A percentile compares a stretch with the other conserved stretches of the same genome.
Evolutionary conservation across 2,329 filamentous ascomycete species (phyloP).

Genomic region (Fusarium longipes): DNA sequence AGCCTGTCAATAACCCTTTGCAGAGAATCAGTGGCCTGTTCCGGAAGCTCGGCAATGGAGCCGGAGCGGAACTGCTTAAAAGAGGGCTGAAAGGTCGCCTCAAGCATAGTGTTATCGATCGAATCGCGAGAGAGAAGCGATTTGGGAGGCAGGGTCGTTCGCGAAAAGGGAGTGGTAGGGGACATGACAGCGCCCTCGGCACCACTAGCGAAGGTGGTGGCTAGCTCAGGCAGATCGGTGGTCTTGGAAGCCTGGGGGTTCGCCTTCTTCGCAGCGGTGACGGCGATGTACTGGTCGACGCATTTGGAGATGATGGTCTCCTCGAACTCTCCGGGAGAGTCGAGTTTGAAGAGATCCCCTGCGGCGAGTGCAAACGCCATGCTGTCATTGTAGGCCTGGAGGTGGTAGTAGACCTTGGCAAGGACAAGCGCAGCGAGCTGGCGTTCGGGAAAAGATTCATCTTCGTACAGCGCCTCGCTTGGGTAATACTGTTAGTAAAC

Average conservation of each 20-base stretch:
- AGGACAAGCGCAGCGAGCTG: constrained; percentile 94
- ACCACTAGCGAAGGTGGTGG: constrained; percentile 79
- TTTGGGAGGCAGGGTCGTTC: constrained; percentile 92
- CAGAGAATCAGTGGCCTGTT: constrained; percentile 81
- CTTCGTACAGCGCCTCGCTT: constrained; percentile 97
- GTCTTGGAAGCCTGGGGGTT: constrained; percentile 57
- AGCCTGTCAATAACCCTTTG: constrained; percentile 87
- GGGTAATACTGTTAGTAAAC: constrained; percentile 27
- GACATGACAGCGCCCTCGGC: constrained; percentile 81
- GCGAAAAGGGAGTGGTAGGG: constrained; percentile 94
- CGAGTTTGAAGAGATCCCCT: constrained; percentile 93
- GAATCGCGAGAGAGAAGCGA: constrained; percentile 90
- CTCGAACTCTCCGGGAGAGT: constrained; percentile 92
- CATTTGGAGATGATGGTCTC: constrained; percentile 99
- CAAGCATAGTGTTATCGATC: constrained; percentile 71
- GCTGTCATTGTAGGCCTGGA: constrained; percentile 98
- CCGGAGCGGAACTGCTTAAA: constrained; percentile 65
- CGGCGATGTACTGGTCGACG: constrained; percentile 94
- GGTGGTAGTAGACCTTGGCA: constrained; percentile 98
- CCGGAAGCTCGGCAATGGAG: constrained; percentile 72
- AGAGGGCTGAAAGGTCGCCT: constrained; percentile 65
- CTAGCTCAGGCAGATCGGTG: constrained; percentile 72
- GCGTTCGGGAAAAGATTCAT: constrained; percentile 92
- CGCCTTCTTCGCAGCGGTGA: constrained; percentile 66
- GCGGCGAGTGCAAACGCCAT: constrained; percentile 98